A percentile compares a stretch with the other conserved stretches of the same genome.
Conservation (phyloP, 2,329 filamentous ascomycete genomes). For the Alternaria brassicae region DNA sequence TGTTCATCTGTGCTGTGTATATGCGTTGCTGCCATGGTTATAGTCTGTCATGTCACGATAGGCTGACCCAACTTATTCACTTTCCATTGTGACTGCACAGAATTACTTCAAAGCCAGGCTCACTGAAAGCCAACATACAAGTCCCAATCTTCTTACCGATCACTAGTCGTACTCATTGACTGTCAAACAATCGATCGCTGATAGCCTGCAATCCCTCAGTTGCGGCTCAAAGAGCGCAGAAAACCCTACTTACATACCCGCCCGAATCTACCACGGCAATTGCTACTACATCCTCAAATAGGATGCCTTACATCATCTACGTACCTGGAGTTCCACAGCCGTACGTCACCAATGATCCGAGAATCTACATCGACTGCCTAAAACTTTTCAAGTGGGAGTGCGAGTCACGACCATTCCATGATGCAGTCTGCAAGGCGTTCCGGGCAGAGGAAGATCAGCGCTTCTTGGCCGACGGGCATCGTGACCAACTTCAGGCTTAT, state of each 20-base stretch:
- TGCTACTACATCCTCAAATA: background rate
- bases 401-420: constrained; percentile 27
- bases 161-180: background rate
- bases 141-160: background rate
- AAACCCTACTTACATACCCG: background rate
- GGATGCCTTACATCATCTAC: constrained; percentile 34
- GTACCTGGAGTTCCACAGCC: constrained; percentile 20
- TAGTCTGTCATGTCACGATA: background rate
- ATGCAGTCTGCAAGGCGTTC: constrained; percentile 22
- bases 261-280: background rate
- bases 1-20: too few relatives aligned
- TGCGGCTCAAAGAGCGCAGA: background rate
- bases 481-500: constrained; percentile 22
- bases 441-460: constrained; percentile 22
- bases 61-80: background rate
- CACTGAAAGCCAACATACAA: background rate
- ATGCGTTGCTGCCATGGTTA: background rate
- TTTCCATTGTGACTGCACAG: background rate
- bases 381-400: constrained; percentile 23
- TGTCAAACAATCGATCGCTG: background rate
- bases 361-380: constrained; percentile 29
- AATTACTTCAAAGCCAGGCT: background rate
- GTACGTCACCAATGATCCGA: constrained; percentile 30
- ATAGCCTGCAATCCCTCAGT: background rate
- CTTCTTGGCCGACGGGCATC: constrained; percentile 19